A percentile compares a stretch with the other conserved stretches of the same genome.
These are phyloP conservation scores for Balamuthia mandrillaris DNA, from an alignment of 208 protist genomes.

Conservation along the genomic window DNA sequence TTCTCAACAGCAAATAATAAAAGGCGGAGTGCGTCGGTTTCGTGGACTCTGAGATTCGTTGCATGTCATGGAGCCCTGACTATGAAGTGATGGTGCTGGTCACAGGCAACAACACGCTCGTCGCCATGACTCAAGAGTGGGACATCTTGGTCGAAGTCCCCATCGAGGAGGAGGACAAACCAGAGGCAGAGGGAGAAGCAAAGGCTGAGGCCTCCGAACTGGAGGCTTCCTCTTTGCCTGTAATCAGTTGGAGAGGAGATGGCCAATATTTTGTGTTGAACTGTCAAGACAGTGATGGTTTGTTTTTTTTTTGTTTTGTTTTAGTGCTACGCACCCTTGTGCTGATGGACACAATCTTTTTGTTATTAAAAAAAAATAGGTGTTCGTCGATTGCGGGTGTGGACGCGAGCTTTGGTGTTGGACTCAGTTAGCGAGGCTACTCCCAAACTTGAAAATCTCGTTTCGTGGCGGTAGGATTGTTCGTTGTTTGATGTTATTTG, in stretches of 20 bases:
- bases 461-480: constrained; percentile 47
- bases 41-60: constrained; percentile 44
- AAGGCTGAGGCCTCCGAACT: neutral
- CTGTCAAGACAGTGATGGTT: neutral
- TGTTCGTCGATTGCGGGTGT: constrained; percentile 39
- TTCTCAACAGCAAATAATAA: neutral
- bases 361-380: neutral
- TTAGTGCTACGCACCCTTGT: neutral
- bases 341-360: neutral
- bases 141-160: constrained; percentile 42
- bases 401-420: constrained; percentile 41
- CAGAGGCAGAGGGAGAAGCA: neutral
- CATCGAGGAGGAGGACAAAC: constrained; percentile 39
- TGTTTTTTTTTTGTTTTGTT: neutral
- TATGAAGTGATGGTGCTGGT: constrained; percentile 49
- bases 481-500: too few species aligned
- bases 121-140: constrained; percentile 61
- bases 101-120: constrained; percentile 35
- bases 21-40: constrained; percentile 57
- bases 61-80: constrained; percentile 58
- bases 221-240: neutral
- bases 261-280: constrained; percentile 57
- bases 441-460: constrained; percentile 7
- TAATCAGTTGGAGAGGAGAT: constrained; percentile 62
- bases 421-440: constrained; percentile 38